Percentiles rank a stretch among this genome's conserved stretches.
These are phyloP conservation scores for Polysphondylium violaceum DNA, from an alignment of 78 protist species.

Conservation along the genomic window DNA sequence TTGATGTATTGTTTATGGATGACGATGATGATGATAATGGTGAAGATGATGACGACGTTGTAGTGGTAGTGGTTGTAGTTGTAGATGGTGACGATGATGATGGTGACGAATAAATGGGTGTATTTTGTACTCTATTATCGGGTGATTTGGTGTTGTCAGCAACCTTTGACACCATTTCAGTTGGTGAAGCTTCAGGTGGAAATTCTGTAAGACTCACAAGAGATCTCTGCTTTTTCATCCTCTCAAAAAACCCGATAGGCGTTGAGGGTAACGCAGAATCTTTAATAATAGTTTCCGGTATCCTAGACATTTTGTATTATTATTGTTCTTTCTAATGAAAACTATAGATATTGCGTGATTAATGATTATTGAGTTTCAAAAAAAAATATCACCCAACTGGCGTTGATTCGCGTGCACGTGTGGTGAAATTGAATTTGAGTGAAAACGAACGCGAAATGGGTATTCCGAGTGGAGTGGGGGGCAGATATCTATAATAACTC, in stretches of 20 bases:
- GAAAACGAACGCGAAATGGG: too few relatives aligned
- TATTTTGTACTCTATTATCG: not conserved
- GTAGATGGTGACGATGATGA: not conserved
- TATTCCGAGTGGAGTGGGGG: too few relatives aligned
- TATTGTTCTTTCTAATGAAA: too few relatives aligned
- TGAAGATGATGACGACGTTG: not conserved
- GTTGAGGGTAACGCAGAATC: constrained; percentile 61
- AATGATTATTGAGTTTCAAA: too few relatives aligned
- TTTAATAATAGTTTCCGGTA: constrained; percentile 40
- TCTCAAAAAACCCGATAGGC: constrained; percentile 66
- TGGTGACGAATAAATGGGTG: not conserved
- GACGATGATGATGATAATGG: not conserved
- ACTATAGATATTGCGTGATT: too few relatives aligned
- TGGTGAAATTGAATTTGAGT: too few relatives aligned
- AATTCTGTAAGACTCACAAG: constrained; percentile 35
- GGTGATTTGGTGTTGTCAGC: not conserved
- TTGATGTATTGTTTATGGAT: not conserved
- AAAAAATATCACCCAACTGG: too few relatives aligned
- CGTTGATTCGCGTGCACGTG: too few relatives aligned
- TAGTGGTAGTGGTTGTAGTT: not conserved
- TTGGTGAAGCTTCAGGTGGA: constrained; percentile 74
- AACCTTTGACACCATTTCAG: constrained; percentile 24
- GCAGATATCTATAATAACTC: too few relatives aligned
- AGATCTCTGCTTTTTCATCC: constrained; percentile 71
- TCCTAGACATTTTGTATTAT: too few relatives aligned